Base-by-base conservation (phyloP, 2,329 filamentous ascomycete species). In the Aspergillus clavatus region DNA sequence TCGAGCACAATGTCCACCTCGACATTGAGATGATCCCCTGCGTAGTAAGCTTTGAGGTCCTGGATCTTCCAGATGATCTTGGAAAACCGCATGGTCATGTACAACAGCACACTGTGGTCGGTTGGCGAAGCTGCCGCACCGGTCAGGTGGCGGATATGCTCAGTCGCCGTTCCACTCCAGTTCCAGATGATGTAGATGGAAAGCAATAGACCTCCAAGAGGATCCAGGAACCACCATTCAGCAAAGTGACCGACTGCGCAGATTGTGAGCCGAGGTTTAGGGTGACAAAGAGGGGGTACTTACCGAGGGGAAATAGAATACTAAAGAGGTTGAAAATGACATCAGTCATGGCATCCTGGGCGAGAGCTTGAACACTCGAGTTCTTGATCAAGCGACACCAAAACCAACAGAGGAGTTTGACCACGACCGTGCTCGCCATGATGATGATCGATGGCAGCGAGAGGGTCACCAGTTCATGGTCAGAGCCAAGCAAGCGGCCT, bases 71-170 rank as follows among this genome's bases (percentile, higher is more conserved):
- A 82, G 61, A 96, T 94, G 10, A 86, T 86, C 55, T 86, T 88
- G 37, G 89, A 89, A 62, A 95, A 95, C 16, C 90, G 85, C 86
- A 95, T 95, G 1, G 89, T 93, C 55, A 95, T 78, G 69, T 96
- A 96, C 1, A 95, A 76, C 18, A 95, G 69, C 38, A 95, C 80
- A 61, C 93, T 95, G 23, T 89, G 79, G n/a, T 74, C 45, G 54
- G 77, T 75, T 16, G 72, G 72, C 2, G 78, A 78, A n/a, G 80
- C 80, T 2, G 77, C 72, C 52, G 81, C 81, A 43, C 80, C 80
- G 1, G 82, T 80, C 4, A 83, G 70, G 19, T 82, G 71, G 71
- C 77, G 79, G 11, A 83, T 77, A 50, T 83, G 78, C 51, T 82
- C 80, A 45, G 78, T 79, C 3, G 79, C 79, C 38, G 82, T 82